Conservation (phyloP, 2,329 filamentous ascomycete species). For the Penicillium corylophilum region DNA sequence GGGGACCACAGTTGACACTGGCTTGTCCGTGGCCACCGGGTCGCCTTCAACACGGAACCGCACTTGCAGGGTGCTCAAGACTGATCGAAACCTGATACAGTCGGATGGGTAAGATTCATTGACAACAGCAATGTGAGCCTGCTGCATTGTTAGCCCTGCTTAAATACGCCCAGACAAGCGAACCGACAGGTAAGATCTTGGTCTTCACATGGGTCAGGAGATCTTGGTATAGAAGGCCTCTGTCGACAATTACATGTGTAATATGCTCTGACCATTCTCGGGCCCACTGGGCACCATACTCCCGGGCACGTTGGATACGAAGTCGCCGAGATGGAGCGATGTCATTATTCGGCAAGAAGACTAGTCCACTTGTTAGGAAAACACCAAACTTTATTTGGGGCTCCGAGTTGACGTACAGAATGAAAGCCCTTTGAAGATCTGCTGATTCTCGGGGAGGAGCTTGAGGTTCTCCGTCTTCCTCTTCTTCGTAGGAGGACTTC, state of each 20-base stretch:
- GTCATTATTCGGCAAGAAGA: constrained; percentile 80
- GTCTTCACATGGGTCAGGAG: constrained; percentile 58
- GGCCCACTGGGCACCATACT: constrained; percentile 73
- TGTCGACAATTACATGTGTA: constrained; percentile 80
- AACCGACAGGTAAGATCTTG: constrained; percentile 49
- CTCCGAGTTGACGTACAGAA: constrained; percentile 50
- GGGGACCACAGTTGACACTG: constrained; percentile 10
- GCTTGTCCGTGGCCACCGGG: constrained; percentile 10
- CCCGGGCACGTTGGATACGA: constrained; percentile 71
- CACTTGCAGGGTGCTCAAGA: constrained; percentile 59
- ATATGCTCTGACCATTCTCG: constrained; percentile 56
- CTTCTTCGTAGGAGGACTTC: constrained; percentile 21
- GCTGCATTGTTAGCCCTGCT: constrained; percentile 13
- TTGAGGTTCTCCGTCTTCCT: constrained; percentile 41
- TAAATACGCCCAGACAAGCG: not conserved
- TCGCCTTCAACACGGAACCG: constrained; percentile 46
- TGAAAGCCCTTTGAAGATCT: constrained; percentile 60
- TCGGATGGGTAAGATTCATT: constrained; percentile 69
- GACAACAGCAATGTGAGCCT: constrained; percentile 53
- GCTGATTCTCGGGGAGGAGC: constrained; percentile 52
- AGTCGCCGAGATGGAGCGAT: constrained; percentile 64
- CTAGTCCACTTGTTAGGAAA: constrained; percentile 27
- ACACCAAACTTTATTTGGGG: not conserved
- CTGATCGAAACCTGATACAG: constrained; percentile 58
- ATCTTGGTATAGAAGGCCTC: constrained; percentile 61